Base-by-base conservation (phyloP, 768 basidiomycete genomes). In the Russula emetica region DNA sequence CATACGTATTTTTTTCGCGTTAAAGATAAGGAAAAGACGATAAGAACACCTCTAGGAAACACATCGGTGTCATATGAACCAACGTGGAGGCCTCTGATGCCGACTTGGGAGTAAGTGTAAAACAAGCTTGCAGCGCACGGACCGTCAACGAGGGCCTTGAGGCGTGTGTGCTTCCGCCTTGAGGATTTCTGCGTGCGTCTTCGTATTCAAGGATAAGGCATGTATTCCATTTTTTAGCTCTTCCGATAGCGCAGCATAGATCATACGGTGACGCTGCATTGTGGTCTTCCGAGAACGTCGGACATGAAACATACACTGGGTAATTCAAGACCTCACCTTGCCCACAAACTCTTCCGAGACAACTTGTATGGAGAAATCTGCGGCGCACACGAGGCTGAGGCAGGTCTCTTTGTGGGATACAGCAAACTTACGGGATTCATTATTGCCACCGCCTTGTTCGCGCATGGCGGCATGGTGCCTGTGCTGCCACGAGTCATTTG, bases 401-500 rank as follows among this genome's bases (percentile, higher is more conserved):
- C 20, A 32, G 44, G 34, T 22, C 13, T 30, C 55, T 56, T 66
- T 68, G 58, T 42, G 59, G 53, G 82, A 26, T 34, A 22, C 20
- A 9, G 53, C 57, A 22, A 28, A 32, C 88, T 70, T 80, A 94
- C 92, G 92, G 54, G 92, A 90, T 80, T 93, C 92, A 62, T 85
- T 86, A 71, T 79, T 85, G 50, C 81, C 83, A 67, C 82, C 85
- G 60, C 80, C 83, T 73, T 83, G 79, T 50, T 79, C 85, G 72
- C 82, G 82, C 92, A 94, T 94, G 53, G 92, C 79, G 61, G 82
- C 81, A 76, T 94, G 92, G 77, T 93, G 88, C 71, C 88, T 83
- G 75, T 94, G 92, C 76, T 89, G 80, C 83, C 84, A 86, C 58
- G 92, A 93, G 70, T 94, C 88, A 75, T 94, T 94, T 40, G 80